phyloP scores from a whole-genome alignment of 2,329 filamentous ascomycete genomes.

The Aspergillus phoenicis region DNA sequence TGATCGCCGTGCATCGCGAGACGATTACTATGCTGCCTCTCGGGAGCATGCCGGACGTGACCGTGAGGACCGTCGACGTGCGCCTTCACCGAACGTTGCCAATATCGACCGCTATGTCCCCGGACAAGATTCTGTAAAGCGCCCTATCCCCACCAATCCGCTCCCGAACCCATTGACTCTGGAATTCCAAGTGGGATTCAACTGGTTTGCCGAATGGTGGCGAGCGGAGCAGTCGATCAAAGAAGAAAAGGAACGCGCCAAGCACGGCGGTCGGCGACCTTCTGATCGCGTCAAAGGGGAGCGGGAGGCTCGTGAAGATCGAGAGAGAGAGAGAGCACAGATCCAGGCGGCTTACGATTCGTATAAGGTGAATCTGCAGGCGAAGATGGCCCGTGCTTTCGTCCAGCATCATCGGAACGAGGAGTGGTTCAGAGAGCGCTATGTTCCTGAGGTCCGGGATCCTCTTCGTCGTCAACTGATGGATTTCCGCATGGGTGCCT shows the following conservation, averaged over 20 bases:
- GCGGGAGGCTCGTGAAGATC: constrained; percentile 63
- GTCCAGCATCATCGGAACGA: constrained; percentile 91
- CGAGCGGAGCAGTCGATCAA: constrained; percentile 64
- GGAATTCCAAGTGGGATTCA: constrained; percentile 68
- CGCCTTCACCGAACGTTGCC: constrained; percentile 59
- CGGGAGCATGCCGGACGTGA: constrained; percentile 50
- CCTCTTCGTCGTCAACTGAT: constrained; percentile 73
- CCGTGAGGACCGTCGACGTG: constrained; percentile 60
- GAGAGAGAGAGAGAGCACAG: constrained; percentile 63
- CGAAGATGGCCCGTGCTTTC: constrained; percentile 81
- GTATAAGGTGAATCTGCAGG: constrained; percentile 67
- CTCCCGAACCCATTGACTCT: constrained; percentile 64
- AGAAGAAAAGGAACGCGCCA: constrained; percentile 64
- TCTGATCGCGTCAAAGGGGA: constrained; percentile 62
- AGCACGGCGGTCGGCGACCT: constrained; percentile 59
- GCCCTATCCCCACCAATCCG: constrained; percentile 58
- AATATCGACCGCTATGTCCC: constrained; percentile 68
- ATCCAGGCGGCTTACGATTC: constrained; percentile 67
- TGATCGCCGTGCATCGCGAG: constrained; percentile 53
- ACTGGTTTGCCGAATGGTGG: constrained; percentile 71
- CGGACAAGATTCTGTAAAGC: constrained; percentile 59
- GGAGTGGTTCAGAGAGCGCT: constrained; percentile 97
- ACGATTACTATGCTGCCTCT: constrained; percentile 58
- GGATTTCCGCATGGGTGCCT: constrained; percentile 76
- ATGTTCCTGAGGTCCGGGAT: constrained; percentile 79